A percentile compares a stretch with the other conserved stretches of the same genome.
Evolutionary conservation across 768 basidiomycete genomes (phyloP).

Genomic region (Termitomyces sp.): DNA sequence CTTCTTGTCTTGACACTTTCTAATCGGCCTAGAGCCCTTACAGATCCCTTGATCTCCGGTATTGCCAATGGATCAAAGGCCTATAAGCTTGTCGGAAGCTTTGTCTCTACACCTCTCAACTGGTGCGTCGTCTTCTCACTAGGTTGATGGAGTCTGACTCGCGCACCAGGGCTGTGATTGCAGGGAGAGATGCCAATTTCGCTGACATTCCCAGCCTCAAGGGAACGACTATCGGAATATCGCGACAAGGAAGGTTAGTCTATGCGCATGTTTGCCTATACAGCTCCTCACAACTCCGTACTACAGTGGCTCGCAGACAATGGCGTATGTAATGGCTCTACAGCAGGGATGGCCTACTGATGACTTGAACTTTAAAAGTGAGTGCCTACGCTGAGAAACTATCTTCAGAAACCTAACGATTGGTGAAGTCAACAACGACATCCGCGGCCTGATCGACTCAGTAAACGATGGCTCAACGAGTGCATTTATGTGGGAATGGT

Average conservation of each 20-base stretch:
- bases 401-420: not conserved
- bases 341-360: constrained; percentile 78
- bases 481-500: constrained; percentile 96
- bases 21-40: constrained; percentile 61
- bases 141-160: not conserved
- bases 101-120: constrained; percentile 84
- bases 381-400: constrained; percentile 6
- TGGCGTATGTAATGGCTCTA: constrained; percentile 93
- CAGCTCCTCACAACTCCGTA: not conserved
- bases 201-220: constrained; percentile 70
- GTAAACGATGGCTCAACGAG: constrained; percentile 88
- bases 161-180: constrained; percentile 79
- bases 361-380: constrained; percentile 69
- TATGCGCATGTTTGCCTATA: not conserved
- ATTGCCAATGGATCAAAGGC: constrained; percentile 85
- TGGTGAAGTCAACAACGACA: constrained; percentile 70
- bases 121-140: constrained; percentile 46
- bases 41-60: constrained; percentile 87
- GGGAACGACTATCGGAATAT: constrained; percentile 86
- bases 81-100: constrained; percentile 92
- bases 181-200: constrained; percentile 72
- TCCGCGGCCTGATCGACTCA: constrained; percentile 76
- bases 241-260: constrained; percentile 76
- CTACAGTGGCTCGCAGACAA: constrained; percentile 80
- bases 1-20: not conserved